phyloP scores from a whole-genome alignment of 306 rosid genomes.

The Leucaena leucocephala region DNA sequence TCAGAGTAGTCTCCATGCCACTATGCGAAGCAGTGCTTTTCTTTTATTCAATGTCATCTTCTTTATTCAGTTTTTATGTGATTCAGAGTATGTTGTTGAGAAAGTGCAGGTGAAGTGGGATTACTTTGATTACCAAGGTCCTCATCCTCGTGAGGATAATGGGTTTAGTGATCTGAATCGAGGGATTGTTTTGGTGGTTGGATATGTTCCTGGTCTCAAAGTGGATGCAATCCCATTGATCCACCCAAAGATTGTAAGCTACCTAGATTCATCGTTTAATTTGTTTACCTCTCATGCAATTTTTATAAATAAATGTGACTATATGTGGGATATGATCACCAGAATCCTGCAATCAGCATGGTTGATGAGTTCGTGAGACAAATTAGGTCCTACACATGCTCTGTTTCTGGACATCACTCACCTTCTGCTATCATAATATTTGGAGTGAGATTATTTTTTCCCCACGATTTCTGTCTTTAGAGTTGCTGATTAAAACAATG shows the following conservation, averaged over 20 bases:
- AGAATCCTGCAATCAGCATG: constrained; percentile 34
- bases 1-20: too few species aligned
- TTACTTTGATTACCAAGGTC: background rate
- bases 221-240: constrained; percentile 32
- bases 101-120: constrained; percentile 36
- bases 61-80: too few species aligned
- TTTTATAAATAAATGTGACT: background rate
- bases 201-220: constrained; percentile 40
- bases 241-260: constrained; percentile 18
- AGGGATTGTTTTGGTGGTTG: constrained; percentile 37
- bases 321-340: background rate
- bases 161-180: background rate
- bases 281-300: background rate
- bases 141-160: constrained; percentile 21
- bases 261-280: background rate
- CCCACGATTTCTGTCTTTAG: background rate
- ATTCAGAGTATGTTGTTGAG: background rate
- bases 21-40: too few species aligned
- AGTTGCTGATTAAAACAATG: background rate
- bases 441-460: constrained; percentile 53
- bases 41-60: too few species aligned
- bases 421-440: constrained; percentile 55
- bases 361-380: constrained; percentile 40
- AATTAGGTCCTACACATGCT: constrained; percentile 43
- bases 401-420: constrained; percentile 44